Base-by-base conservation (phyloP, 2,329 filamentous ascomycete genomes). In the Knoxdaviesia capensis region DNA sequence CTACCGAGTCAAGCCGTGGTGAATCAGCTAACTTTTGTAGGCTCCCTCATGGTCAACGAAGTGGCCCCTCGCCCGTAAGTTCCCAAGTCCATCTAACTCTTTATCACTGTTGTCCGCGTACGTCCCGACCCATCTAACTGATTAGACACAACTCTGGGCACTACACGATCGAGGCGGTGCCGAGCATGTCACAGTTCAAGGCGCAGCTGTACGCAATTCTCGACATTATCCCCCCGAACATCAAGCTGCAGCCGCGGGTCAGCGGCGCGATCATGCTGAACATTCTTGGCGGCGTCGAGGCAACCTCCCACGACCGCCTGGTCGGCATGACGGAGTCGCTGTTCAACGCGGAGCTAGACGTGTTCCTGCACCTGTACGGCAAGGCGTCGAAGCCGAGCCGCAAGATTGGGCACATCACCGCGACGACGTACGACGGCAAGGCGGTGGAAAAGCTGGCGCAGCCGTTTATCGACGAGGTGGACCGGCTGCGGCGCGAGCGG, bases 391-490 rank as follows among this genome's bases (percentile, higher is more conserved):
- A 86, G 51, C 84, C 83, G 5, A 80, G 84, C 33, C 78, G 90
- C 38, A 98, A 96, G 60, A 96, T 96, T 63, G 88, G 88, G 7
- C 90, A 98, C 57, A 74, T 98, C 50, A 96, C 87, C 1, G 62
- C 93, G 34, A 81, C 82, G 2, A 77, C 76, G 1, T 65, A 71
- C 8, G 75, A 72, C 0, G 74, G 87, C 54, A 62, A 70, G 34
- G 68, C 77, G 51, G 59, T 75, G 10, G 65, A 69, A 45, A 48
- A 56, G 54, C 64, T 68, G 10, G 69, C 77, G 9, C 72, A 80
- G 34, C 73, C 80, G 41, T 68, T 94, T 28, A 73, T 93, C 45
- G 62, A 77, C 38, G 61, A 71, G 41, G 71, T 74, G 29, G 71
- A 81, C 50, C 53, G 56, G 8, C 72, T 81, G 49, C 68, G 70